Percentiles rank a stretch among this genome's conserved stretches.
phyloP scores from a whole-genome alignment of 441 rosid species.

The Pelargonium citronellum region DNA sequence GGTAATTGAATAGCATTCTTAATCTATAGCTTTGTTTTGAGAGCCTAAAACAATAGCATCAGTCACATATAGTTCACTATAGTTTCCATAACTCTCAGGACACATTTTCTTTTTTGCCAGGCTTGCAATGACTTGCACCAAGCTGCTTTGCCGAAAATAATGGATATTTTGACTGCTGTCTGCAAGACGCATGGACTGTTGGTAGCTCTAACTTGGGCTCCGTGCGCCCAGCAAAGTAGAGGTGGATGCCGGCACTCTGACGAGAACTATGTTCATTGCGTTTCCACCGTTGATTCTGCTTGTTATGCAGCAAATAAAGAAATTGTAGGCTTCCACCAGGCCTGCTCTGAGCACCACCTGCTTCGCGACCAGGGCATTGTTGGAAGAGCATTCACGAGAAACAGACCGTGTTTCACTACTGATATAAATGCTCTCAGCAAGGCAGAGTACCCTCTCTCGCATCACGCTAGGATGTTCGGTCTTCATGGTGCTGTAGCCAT shows the following conservation, averaged over 20 bases:
- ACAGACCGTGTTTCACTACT: constrained; percentile 49
- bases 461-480: constrained; percentile 66
- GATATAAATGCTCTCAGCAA: constrained; percentile 49
- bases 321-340: constrained; percentile 47
- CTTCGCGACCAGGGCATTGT: constrained; percentile 64
- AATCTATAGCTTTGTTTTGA: neutral
- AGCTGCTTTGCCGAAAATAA: constrained; percentile 51
- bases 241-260: constrained; percentile 62
- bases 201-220: constrained; percentile 86
- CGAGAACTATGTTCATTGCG: constrained; percentile 48
- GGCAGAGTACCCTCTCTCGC: constrained; percentile 69
- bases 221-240: constrained; percentile 55
- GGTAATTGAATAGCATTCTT: constrained; percentile 35
- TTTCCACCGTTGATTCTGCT: constrained; percentile 72
- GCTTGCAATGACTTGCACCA: constrained; percentile 43
- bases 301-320: constrained; percentile 47
- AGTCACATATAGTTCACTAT: constrained; percentile 11
- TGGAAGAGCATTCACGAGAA: constrained; percentile 53
- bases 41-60: neutral
- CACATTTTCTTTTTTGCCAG: constrained; percentile 38
- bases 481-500: constrained; percentile 62
- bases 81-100: constrained; percentile 20
- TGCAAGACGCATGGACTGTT: constrained; percentile 54
- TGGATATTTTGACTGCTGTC: constrained; percentile 49
- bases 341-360: constrained; percentile 78